Base-by-base conservation (phyloP, 1,284 basidiomycete genomes). In the Grifola frondosa region DNA sequence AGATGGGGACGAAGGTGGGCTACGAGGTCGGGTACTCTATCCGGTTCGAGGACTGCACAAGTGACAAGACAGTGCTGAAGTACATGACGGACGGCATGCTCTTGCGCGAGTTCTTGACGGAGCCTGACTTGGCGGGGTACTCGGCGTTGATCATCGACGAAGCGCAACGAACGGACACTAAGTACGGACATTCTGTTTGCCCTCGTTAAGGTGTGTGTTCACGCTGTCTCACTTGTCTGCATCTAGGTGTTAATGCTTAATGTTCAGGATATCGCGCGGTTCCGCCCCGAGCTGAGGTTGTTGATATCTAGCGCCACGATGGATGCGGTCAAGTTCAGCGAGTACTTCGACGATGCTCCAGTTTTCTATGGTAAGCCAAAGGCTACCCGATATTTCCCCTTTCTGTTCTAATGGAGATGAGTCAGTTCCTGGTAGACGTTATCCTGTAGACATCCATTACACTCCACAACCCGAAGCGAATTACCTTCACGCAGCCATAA, bases 41-140 rank as follows among this genome's bases (percentile, higher is more conserved):
- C 57, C 91, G 97, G 25, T 99, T 99, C 70, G 97, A 99, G 67
- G 96, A 99, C 66, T 97, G 94, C 67, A 99, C 97, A 9, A 96
- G 91, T 67, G 94, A 96, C 74, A 98, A 94, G 74, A 97, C 95
- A 2, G 86, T 94, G 26, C 75, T 98, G 60, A 97, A 98, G 70
- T 97, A 96, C 67, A 96, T 97, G 95, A 97, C 94, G 34, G 95
- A 97, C 62, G 95, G 95, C 34, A 97, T 97, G 94, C 74, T 97
- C n/a, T 68, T 97, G 34, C 80, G 95, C 61, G 93, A 97, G 67
- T 97, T 97, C 66, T 70, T 98, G 60, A 97, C 93, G 8, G 95
- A 97, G 64, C 93, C 94, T 0, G 91, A 95, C 70, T 68, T 98
- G 46, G 93, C 91, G 8, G 88, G 90, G 1, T 98, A 97, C 63